Base-by-base conservation (phyloP, 768 basidiomycete species). In the Rhodotorula sphaerocarpa region DNA sequence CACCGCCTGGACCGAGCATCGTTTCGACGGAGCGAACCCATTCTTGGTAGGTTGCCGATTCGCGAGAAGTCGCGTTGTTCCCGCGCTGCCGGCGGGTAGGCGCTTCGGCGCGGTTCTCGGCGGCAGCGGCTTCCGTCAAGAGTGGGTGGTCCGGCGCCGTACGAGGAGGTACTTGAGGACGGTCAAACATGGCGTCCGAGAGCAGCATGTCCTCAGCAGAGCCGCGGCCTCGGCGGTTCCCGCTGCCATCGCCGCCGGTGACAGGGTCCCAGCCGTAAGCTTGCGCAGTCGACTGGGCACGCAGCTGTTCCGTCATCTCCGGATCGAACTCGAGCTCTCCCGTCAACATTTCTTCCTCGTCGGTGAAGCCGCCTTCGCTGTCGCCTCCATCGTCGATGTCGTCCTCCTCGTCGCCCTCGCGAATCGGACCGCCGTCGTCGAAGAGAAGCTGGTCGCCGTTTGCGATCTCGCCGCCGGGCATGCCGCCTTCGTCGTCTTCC, bases 1-100 rank as follows among this genome's bases (percentile, higher is more conserved):
- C 80, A 12, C 87, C 87, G 30, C 87, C 86, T 15, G 83, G 83
- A 0, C 88, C 87, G 57, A 92, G 83, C 57, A 90, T 82, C 61
- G 86, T 83, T 63, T 90, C 86, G 46, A 95, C 83, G 21, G 67
- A 60, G 57, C 71, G 66, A 34, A 68, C 59, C 66, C 74, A 63
- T 69, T 75, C 25, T 76, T 79, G 57, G 79, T 79, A 50, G 77
- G 77, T 50, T 77, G 80, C 54, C 70, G 71, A 21, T 80, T 78
- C 48, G 81, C 75, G 51, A 11, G 59, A 45, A 6, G 55, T 57
- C 0, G 59, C 64, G 46, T 52, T 44, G 27, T 54, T 43, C 82
- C 78, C 61, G 39, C 85, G 81, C 46, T 83, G 83, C 2, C 81
- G 74, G 12, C 70, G 66, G 10, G 63, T 39, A 5, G 57, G 46